Evolutionary conservation across 371 early-diverging fungal species (phyloP).

Genomic region (Cokeromyces recurvatus): DNA sequence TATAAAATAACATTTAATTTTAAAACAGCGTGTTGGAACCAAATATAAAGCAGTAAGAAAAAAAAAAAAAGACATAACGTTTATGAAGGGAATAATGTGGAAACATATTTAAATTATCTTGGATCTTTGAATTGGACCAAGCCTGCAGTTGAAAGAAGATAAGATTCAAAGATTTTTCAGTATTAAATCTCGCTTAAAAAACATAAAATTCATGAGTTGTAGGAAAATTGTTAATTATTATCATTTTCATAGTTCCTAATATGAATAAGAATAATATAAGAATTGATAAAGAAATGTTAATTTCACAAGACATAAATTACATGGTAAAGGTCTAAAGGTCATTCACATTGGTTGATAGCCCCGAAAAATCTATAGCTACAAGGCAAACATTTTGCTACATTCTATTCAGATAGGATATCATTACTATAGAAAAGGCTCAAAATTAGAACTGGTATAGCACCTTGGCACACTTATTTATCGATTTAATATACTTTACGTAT

Average conservation of each 20-base stretch:
- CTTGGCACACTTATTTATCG: neutral
- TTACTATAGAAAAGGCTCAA: no score
- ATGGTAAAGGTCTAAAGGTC: slow-evolving; percentile 1
- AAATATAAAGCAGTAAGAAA: no score
- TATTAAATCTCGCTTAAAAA: slow-evolving; percentile 2
- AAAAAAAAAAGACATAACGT: neutral
- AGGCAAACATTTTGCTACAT: slow-evolving; percentile 3
- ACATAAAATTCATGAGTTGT: slow-evolving; percentile 3
- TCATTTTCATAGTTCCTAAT: slow-evolving; percentile 5
- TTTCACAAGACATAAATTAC: neutral
- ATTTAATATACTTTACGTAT: slow-evolving; percentile 7
- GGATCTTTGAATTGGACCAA: neutral
- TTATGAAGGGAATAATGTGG: neutral
- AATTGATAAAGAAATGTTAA: no score
- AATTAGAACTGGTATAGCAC: neutral
- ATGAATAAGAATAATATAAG: slow-evolving; percentile 1
- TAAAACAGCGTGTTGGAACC: no score
- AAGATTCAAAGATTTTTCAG: neutral
- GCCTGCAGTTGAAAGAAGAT: slow-evolving; percentile 1
- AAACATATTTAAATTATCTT: slow-evolving; percentile 2
- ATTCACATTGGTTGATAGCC: slow-evolving; percentile 5
- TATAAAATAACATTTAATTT: no score
- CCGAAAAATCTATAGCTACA: slow-evolving; percentile 7
- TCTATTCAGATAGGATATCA: neutral
- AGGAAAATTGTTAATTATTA: slow-evolving; percentile 7